These are phyloP conservation scores for Metschnikowia drakensbergensis DNA, from an alignment of 805 yeast species.

Conservation along the genomic window DNA sequence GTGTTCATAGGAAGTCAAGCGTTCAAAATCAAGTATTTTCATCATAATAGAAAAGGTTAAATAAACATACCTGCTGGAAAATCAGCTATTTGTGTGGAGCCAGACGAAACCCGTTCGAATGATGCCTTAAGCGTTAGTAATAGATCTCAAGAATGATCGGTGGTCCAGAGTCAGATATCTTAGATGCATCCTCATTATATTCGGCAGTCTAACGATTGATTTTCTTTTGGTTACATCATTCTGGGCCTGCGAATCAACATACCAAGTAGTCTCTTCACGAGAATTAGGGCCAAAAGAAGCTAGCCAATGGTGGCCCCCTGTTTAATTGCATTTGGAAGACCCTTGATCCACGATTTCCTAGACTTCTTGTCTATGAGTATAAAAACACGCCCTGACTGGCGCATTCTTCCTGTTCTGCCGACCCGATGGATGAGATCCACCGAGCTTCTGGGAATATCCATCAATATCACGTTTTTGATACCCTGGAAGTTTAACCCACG, in stretches of 20 bases:
- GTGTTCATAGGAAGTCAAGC: slow-evolving; percentile 27
- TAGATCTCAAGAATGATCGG: background rate
- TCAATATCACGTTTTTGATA: slow-evolving; percentile 74
- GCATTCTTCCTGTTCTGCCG: slow-evolving; percentile 94
- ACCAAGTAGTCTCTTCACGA: slow-evolving; percentile 5
- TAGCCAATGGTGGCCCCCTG: slow-evolving; percentile 40
- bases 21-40: slow-evolving; percentile 25
- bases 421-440: slow-evolving; percentile 86
- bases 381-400: slow-evolving; percentile 82
- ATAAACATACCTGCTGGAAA: slow-evolving; percentile 13
- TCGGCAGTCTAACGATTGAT: slow-evolving; percentile 44
- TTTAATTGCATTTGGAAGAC: slow-evolving; percentile 66
- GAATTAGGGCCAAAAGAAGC: background rate
- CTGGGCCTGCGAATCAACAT: slow-evolving; percentile 10
- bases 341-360: slow-evolving; percentile 77
- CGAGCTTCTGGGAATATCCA: slow-evolving; percentile 81
- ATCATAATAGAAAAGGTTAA: slow-evolving; percentile 15
- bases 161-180: slow-evolving; percentile 22
- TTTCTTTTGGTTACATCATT: slow-evolving; percentile 34
- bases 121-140: slow-evolving; percentile 8
- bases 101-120: slow-evolving; percentile 4
- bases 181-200: slow-evolving; percentile 32
- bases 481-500: slow-evolving; percentile 86
- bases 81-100: background rate
- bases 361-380: slow-evolving; percentile 67